These are phyloP conservation scores for Daedaleopsis sinensis DNA, from an alignment of 768 basidiomycete genomes.

Conservation along the genomic window DNA sequence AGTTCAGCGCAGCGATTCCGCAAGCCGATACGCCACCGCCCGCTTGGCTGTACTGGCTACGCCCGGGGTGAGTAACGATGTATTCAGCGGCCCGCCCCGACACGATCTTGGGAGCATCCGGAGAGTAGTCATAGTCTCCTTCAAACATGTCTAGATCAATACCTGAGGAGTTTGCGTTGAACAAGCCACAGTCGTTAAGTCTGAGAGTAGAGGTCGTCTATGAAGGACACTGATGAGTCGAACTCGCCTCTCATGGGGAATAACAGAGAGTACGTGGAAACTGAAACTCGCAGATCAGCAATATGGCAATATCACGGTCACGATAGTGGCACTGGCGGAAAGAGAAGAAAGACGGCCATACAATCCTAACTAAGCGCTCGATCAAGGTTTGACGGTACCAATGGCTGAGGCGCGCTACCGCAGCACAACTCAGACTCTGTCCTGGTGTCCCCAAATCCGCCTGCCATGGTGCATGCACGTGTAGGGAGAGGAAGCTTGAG, in stretches of 20 bases:
- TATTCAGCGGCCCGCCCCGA: slow-evolving; percentile 11
- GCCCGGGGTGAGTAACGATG: slow-evolving; percentile 50
- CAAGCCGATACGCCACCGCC: slow-evolving; percentile 56
- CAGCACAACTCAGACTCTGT: too few species aligned
- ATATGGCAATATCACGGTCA: too few species aligned
- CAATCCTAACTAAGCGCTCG: too few species aligned
- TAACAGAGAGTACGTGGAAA: too few species aligned
- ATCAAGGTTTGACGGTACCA: too few species aligned
- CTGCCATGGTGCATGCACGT: too few species aligned
- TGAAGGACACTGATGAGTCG: not conserved
- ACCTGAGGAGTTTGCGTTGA: not conserved
- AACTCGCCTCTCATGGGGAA: not conserved
- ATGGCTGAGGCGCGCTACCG: not conserved
- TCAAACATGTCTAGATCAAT: not conserved
- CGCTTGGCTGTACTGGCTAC: slow-evolving; percentile 52
- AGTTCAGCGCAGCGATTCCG: slow-evolving; percentile 70
- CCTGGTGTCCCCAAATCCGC: too few species aligned
- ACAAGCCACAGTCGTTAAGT: not conserved
- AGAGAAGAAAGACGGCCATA: too few species aligned
- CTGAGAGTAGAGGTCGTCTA: not conserved
- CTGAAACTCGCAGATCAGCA: too few species aligned
- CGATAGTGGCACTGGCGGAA: too few species aligned
- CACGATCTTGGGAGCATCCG: not conserved
- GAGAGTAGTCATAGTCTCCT: not conserved
- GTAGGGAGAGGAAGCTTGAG: too few species aligned